Conservation (phyloP, 495 filamentous ascomycete species). For the Podospora bellae-mahoneyi region DNA sequence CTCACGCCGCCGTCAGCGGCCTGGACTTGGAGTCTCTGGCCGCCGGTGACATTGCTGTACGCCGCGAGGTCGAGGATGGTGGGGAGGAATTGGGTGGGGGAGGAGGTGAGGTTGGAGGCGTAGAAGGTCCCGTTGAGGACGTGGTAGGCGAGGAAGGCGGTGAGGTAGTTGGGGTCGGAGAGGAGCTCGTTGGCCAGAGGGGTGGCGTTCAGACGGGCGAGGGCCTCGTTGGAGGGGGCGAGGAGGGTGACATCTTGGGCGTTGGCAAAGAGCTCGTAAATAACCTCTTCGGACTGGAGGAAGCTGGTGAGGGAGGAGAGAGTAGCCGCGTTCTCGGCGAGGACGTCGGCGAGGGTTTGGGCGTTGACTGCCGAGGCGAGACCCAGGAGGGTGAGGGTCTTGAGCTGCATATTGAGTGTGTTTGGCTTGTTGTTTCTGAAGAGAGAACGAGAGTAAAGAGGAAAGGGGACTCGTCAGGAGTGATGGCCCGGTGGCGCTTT, state of each 20-base stretch:
- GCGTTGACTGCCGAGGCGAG: conserved; percentile 27
- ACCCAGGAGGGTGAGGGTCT: conserved; percentile 30
- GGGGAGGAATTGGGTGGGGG: conserved; percentile 33
- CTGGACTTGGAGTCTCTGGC: conserved; percentile 38
- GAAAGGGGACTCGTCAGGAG: neutral
- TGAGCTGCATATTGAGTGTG: conserved; percentile 36
- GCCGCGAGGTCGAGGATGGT: conserved; percentile 51
- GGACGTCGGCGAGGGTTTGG: conserved; percentile 37
- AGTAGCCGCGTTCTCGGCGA: conserved; percentile 37
- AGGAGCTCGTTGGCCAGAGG: conserved; percentile 27
- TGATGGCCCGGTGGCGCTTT: neutral
- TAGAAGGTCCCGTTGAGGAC: conserved; percentile 56
- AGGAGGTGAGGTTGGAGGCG: conserved; percentile 38
- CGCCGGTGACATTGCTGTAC: conserved; percentile 47
- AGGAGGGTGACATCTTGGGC: conserved; percentile 59
- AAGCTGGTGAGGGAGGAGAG: conserved; percentile 45
- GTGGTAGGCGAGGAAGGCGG: conserved; percentile 61
- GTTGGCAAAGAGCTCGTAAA: conserved; percentile 40
- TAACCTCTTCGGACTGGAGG: conserved; percentile 39
- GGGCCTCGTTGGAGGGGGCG: conserved; percentile 60
- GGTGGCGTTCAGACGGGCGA: conserved; percentile 39
- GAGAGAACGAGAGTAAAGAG: neutral
- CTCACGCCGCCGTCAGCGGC: conserved; percentile 34
- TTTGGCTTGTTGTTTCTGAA: neutral
- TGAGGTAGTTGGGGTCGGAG: conserved; percentile 38